These are phyloP conservation scores for Chalciporus piperatoides DNA, from an alignment of 1,284 basidiomycete genomes.

Conservation along the genomic window DNA sequence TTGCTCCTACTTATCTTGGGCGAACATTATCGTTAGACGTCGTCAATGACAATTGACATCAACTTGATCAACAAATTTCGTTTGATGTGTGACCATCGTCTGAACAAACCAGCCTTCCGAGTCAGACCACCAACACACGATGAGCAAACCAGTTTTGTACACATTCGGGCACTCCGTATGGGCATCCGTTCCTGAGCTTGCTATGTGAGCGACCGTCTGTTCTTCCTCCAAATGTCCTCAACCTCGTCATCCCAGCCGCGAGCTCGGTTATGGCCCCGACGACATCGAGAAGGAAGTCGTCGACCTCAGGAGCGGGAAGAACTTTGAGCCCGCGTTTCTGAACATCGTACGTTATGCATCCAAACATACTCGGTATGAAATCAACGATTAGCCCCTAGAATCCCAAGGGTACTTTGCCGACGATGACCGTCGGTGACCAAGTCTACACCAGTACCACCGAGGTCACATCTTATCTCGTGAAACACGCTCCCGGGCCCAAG, in stretches of 20 bases:
- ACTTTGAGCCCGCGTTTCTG: slow-evolving; percentile 59
- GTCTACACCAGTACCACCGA: slow-evolving; percentile 46
- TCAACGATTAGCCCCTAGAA: slow-evolving; percentile 36
- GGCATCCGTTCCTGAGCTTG: slow-evolving; percentile 48
- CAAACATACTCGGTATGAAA: background rate
- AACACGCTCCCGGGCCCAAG: slow-evolving; percentile 40
- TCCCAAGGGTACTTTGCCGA: slow-evolving; percentile 53
- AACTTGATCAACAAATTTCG: no score
- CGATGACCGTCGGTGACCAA: slow-evolving; percentile 44
- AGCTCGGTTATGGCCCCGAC: slow-evolving; percentile 40
- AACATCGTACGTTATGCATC: slow-evolving; percentile 38
- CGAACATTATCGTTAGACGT: background rate
- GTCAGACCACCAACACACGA: background rate
- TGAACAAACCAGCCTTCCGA: no score
- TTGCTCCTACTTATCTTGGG: background rate
- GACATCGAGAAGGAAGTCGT: slow-evolving; percentile 37
- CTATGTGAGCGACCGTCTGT: slow-evolving; percentile 36
- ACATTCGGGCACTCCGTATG: slow-evolving; percentile 46
- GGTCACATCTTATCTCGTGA: slow-evolving; percentile 47
- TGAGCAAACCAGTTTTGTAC: slow-evolving; percentile 35
- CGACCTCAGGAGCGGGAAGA: slow-evolving; percentile 52
- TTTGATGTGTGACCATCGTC: background rate
- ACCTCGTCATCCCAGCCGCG: slow-evolving; percentile 29
- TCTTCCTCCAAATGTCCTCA: background rate
- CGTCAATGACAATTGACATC: no score